phyloP scores from a whole-genome alignment of 2,329 filamentous ascomycete genomes.

The Claviceps capensis region DNA sequence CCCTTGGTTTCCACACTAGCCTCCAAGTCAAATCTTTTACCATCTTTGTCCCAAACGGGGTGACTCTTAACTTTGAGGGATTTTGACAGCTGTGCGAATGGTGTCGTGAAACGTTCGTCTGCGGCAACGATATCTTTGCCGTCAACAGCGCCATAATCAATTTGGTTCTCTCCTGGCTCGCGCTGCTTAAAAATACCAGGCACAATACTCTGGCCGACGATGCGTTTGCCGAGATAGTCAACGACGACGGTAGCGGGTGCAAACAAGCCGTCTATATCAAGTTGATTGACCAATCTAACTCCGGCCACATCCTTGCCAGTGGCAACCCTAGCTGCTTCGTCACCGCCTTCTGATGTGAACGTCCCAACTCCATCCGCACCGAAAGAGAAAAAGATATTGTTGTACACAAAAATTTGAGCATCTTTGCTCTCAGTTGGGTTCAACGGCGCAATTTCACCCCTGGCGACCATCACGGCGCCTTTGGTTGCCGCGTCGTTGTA shows the following conservation, averaged over 20 bases:
- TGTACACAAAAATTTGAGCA: slow-evolving; percentile 97
- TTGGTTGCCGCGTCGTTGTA: slow-evolving; percentile 92
- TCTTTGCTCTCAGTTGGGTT: slow-evolving; percentile 89
- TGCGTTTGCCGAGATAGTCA: slow-evolving; percentile 91
- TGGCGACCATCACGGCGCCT: slow-evolving; percentile 81
- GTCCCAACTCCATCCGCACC: slow-evolving; percentile 95
- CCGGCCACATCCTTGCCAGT: slow-evolving; percentile 94
- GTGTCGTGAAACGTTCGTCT: slow-evolving; percentile 69
- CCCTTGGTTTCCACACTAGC: slow-evolving; percentile 97
- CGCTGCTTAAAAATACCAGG: slow-evolving; percentile 98
- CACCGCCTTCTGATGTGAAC: slow-evolving; percentile 89
- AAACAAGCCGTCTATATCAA: slow-evolving; percentile 88
- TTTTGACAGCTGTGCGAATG: slow-evolving; percentile 85
- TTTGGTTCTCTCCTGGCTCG: slow-evolving; percentile 94
- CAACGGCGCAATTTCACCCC: slow-evolving; percentile 81
- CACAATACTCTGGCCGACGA: slow-evolving; percentile 95
- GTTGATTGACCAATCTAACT: slow-evolving; percentile 88
- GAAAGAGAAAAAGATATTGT: slow-evolving; percentile 99
- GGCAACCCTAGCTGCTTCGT: slow-evolving; percentile 89
- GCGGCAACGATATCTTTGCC: slow-evolving; percentile 91
- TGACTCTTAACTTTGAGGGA: slow-evolving; percentile 87
- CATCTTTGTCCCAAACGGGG: slow-evolving; percentile 94
- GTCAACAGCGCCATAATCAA: slow-evolving; percentile 96
- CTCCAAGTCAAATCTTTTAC: slow-evolving; percentile 78
- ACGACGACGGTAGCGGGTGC: slow-evolving; percentile 93